Conservation (phyloP, 805 yeast species). For the Monosporozyma aerobia region DNA sequence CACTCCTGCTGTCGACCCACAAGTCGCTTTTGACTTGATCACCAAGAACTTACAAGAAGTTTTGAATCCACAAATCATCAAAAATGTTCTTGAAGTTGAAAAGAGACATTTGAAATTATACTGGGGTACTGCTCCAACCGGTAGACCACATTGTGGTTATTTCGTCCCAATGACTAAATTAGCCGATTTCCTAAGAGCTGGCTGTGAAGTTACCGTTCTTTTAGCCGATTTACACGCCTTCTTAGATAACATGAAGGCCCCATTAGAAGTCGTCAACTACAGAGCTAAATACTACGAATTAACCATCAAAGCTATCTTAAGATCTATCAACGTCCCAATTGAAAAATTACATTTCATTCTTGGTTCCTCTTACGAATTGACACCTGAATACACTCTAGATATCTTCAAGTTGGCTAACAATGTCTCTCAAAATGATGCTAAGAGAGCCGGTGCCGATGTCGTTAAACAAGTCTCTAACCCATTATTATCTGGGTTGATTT, state of each 20-base stretch:
- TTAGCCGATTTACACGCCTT: conserved; percentile 95
- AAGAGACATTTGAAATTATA: conserved; percentile 77
- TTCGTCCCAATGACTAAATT: conserved; percentile 95
- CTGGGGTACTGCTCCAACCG: conserved; percentile 99
- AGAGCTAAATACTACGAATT: conserved; percentile 86
- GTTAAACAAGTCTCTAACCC: conserved; percentile 97
- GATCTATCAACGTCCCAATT: conserved; percentile 82
- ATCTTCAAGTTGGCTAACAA: conserved; percentile 74
- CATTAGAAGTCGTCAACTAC: conserved; percentile 79
- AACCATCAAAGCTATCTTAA: conserved; percentile 75
- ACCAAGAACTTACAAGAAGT: conserved; percentile 87
- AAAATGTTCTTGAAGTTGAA: conserved; percentile 69
- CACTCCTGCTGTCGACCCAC: conserved; percentile 35
- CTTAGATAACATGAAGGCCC: conserved; percentile 97
- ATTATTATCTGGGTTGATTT: conserved; percentile 81
- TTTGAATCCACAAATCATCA: conserved; percentile 78
- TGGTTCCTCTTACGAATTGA: conserved; percentile 85
- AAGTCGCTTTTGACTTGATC: conserved; percentile 62
- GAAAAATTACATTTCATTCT: conserved; percentile 75
- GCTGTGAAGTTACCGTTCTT: conserved; percentile 85
- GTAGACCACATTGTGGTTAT: conserved; percentile 97
- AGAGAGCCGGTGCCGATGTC: conserved; percentile 99
- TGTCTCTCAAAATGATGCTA: conserved; percentile 91
- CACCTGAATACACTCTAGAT: conserved; percentile 76
- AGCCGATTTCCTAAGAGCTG: conserved; percentile 92